Evolutionary conservation across 106 monocot genomes (phyloP).

Genomic region (Apostasia shenzhenica): DNA sequence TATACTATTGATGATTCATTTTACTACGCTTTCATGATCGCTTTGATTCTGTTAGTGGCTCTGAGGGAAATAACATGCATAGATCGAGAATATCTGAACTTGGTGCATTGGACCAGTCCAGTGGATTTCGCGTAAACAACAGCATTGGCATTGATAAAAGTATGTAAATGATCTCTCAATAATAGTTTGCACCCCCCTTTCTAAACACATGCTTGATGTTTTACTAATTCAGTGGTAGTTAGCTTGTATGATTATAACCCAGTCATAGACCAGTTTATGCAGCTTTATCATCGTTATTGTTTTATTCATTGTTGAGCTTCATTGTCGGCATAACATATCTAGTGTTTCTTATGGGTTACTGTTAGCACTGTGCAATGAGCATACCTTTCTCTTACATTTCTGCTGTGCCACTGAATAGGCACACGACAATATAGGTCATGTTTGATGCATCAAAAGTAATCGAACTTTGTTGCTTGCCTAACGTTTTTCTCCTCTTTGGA

Average conservation of each 20-base stretch:
- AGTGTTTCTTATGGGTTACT: too few relatives aligned
- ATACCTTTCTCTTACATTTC: too few relatives aligned
- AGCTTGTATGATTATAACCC: background rate
- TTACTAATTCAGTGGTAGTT: too few relatives aligned
- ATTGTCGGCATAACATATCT: background rate
- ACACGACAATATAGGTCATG: background rate
- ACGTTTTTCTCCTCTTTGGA: too few relatives aligned
- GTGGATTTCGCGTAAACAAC: constrained; percentile 31
- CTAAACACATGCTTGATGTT: too few relatives aligned
- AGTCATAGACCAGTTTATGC: background rate
- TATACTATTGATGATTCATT: background rate
- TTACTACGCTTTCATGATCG: background rate
- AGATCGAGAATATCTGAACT: constrained; percentile 29
- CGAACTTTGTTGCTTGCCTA: too few relatives aligned
- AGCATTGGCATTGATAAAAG: constrained; percentile 19
- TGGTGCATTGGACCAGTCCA: constrained; percentile 31
- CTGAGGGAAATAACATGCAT: constrained; percentile 36
- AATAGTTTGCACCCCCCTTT: background rate
- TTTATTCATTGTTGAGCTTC: background rate
- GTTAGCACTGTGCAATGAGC: too few relatives aligned
- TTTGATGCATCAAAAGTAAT: background rate
- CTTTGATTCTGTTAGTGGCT: constrained; percentile 17
- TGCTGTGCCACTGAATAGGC: too few relatives aligned
- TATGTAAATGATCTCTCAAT: constrained; percentile 10
- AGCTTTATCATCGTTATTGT: background rate